These are phyloP conservation scores for Adansonia rubrostipa DNA, from an alignment of 441 rosid genomes.

Conservation along the genomic window DNA sequence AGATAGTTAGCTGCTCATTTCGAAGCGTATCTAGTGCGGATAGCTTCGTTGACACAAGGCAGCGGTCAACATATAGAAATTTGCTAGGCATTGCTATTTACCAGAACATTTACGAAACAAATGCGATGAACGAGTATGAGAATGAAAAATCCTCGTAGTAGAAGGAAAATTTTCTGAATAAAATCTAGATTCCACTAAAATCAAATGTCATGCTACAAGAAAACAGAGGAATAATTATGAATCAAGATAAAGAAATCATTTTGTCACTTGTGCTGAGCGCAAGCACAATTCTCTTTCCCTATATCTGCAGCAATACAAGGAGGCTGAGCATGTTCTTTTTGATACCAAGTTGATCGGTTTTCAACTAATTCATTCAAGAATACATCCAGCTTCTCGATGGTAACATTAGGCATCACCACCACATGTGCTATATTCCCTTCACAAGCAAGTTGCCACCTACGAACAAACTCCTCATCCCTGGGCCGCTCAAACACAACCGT, in stretches of 20 bases:
- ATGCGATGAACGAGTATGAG: too few relatives aligned
- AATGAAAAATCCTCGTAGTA: too few relatives aligned
- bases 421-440: conserved; percentile 83
- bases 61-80: too few relatives aligned
- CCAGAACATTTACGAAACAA: too few relatives aligned
- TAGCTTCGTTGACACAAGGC: not conserved
- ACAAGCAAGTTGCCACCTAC: conserved; percentile 93
- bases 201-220: not conserved
- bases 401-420: conserved; percentile 88
- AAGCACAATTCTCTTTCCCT: conserved; percentile 68
- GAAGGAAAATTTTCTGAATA: too few relatives aligned
- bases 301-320: conserved; percentile 69
- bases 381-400: conserved; percentile 67
- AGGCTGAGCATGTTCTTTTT: conserved; percentile 47
- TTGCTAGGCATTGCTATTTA: too few relatives aligned
- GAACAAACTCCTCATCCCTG: conserved; percentile 75
- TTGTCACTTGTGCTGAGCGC: conserved; percentile 57
- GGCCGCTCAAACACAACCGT: conserved; percentile 94
- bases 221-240: not conserved
- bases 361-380: conserved; percentile 63
- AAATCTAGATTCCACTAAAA: not conserved
- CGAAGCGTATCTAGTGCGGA: not conserved
- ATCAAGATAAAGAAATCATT: not conserved
- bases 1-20: not conserved
- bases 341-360: conserved; percentile 65